Conservation (phyloP, 1,284 basidiomycete species). For the Irpex sp. region DNA sequence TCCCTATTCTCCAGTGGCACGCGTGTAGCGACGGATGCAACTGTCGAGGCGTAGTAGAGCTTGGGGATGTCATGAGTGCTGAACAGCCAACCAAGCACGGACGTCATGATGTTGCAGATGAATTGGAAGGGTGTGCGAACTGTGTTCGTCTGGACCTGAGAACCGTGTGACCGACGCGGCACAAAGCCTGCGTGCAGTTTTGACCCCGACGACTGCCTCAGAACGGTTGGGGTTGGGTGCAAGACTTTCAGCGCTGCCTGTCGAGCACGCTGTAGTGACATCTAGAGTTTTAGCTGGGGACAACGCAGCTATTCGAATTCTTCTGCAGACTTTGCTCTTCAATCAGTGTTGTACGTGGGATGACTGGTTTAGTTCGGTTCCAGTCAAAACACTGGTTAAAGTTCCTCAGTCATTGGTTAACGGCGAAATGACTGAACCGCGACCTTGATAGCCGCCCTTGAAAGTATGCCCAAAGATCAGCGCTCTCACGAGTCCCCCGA, state of each 20-base stretch:
- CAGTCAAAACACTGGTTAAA: no score
- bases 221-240: not conserved
- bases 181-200: not conserved
- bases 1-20: slow-evolving; percentile 32
- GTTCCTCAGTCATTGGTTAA: no score
- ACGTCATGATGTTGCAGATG: slow-evolving; percentile 18
- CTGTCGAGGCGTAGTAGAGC: slow-evolving; percentile 34
- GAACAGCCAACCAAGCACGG: slow-evolving; percentile 16
- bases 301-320: not conserved
- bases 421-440: no score
- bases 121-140: not conserved
- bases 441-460: no score
- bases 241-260: not conserved
- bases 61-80: slow-evolving; percentile 21
- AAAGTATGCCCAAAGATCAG: no score
- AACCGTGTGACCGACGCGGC: not conserved
- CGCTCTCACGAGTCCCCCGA: no score
- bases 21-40: slow-evolving; percentile 37
- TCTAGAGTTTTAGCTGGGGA: not conserved
- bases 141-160: not conserved
- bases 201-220: not conserved
- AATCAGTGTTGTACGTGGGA: no score
- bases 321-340: not conserved
- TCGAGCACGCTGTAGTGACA: not conserved
- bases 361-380: no score